Base-by-base conservation (phyloP, 73 alveolate genomes). In the Symbiodinium natans region DNA sequence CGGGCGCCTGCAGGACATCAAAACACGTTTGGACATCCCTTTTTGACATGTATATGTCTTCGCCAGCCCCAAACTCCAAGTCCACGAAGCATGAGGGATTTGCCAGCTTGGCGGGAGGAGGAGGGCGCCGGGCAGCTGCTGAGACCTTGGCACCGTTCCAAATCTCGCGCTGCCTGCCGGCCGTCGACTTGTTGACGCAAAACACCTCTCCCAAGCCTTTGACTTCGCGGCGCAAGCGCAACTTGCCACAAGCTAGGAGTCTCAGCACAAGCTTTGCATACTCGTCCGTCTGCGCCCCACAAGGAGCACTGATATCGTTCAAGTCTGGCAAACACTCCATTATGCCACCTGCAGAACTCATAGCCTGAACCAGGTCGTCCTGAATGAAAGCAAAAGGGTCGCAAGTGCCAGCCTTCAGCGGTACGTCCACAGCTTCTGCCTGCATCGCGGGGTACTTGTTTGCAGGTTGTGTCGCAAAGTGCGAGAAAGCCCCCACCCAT, bases 1-100 rank as follows among this genome's bases (percentile, higher is more conserved):
- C 34, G 25, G 92, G 92, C 19, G 92, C 92, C 38, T 5, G 31
- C 42, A 83, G 21, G 34, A 83, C 92, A 31, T 82, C 92, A 41
- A 82, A 82, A n/a, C 68, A 82, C 9, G 92, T 82, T 17, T 82
- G 92, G 41, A 82, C 92, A 31, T 83, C 92, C 39, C 90, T 52
- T 33, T 82, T 82, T 1, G 90, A 82, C 90, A 82, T 82, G 77
- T 29, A 83, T 4, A 83, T 41, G 8, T 41, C 80, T 31, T 43
- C 46, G 52, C 48, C 92, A 2, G 75, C 74, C 77, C 48, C 34
- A n/a, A 83, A 83, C 31, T 2, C 9, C 92, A 83, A 46, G 77
- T 83, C 92, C n/a, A 29, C 48, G 48, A 83, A 83, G 63, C 92
- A 83, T 43, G 56, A 43, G 13, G 56, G 56, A 43, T 43, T 43